Evolutionary conservation across 2,329 filamentous ascomycete species (phyloP), one percentile per base, ranked within the genome.

Genomic region (Fusarium avenaceum): DNA sequence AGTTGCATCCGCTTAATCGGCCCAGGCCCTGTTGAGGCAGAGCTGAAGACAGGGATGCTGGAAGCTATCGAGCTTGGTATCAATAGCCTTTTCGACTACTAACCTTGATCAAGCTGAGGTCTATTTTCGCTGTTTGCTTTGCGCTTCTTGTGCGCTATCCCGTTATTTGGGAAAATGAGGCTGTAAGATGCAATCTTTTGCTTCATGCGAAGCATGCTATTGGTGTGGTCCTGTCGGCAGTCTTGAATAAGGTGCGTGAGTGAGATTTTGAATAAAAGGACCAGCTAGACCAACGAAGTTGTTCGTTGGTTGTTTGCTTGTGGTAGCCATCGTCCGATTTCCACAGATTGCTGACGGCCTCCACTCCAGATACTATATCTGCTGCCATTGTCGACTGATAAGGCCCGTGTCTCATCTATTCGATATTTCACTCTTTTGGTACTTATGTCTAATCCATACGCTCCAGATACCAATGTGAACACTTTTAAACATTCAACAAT

Each of bases 31-130:
- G 35, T 39, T 26, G 62, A 51, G 59, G 59, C 53, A 63, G 43
- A 70, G 66, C 66, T 69, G 66, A 69, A 33, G 7, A 19, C 62
- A 69, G 47, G 66, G 66, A 45, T 59, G 30, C 4, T 15, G 7
- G 9, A n/a, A 30, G 53, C 66, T 69, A 69, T 69, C 49, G 57
- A 50, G 10, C 28, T 58, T 58, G 39, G 55, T 44, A 44, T 26
- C 44, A 57, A 63, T 69, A 70, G 66, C 59, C 33, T 50, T 46
- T 8, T 35, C 7, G 32, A 50, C 50, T 47, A 57, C 49, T 52
- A 17, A 43, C 53, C 58, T 60, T 50, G 43, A 53, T 33, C 26
- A 46, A 44, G 53, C 48, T 47, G 19, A 42, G 42, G 46, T 50
- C 51, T 57, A 52, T 45, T 55, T 43, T 56, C 13, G 38, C 40